Conservation (phyloP, 1,139 yeast species). For the Sugiyamaella japonica region DNA sequence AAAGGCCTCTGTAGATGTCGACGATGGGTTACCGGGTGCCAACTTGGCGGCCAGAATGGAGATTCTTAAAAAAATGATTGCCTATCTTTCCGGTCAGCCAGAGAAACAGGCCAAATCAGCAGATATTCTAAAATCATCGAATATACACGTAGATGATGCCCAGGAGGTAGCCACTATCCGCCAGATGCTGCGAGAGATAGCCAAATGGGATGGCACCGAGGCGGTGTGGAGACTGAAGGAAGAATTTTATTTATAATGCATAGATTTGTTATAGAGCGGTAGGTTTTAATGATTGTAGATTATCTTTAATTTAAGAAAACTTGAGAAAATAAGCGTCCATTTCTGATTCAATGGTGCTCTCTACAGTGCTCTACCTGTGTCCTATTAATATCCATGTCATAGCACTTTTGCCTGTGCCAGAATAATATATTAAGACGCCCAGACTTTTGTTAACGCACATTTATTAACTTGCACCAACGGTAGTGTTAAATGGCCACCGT, state of each 20-base stretch:
- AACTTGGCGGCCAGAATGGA: conserved; percentile 28
- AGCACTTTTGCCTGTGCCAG: too few relatives aligned
- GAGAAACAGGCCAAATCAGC: conserved; percentile 47
- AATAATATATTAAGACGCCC: too few relatives aligned
- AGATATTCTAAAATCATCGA: conserved; percentile 54
- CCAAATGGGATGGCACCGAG: conserved; percentile 59
- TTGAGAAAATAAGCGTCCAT: too few relatives aligned
- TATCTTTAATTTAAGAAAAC: too few relatives aligned
- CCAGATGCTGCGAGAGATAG: conserved; percentile 66
- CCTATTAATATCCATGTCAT: too few relatives aligned
- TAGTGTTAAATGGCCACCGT: too few relatives aligned
- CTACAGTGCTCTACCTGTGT: too few relatives aligned
- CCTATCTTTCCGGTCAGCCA: conserved; percentile 36
- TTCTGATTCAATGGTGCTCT: too few relatives aligned
- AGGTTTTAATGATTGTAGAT: too few relatives aligned
- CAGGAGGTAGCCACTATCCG: conserved; percentile 64
- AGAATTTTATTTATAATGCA: conserved; percentile 44
- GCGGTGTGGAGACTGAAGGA: conserved; percentile 67
- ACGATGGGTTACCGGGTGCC: conserved; percentile 16
- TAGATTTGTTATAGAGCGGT: not conserved
- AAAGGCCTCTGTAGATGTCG: conserved; percentile 27
- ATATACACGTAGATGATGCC: conserved; percentile 50
- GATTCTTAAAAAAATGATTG: conserved; percentile 35
- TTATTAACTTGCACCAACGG: too few relatives aligned
- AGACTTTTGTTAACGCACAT: too few relatives aligned